Evolutionary conservation across 345 rosid species (phyloP).

Genomic region (Triadica sebifera): DNA sequence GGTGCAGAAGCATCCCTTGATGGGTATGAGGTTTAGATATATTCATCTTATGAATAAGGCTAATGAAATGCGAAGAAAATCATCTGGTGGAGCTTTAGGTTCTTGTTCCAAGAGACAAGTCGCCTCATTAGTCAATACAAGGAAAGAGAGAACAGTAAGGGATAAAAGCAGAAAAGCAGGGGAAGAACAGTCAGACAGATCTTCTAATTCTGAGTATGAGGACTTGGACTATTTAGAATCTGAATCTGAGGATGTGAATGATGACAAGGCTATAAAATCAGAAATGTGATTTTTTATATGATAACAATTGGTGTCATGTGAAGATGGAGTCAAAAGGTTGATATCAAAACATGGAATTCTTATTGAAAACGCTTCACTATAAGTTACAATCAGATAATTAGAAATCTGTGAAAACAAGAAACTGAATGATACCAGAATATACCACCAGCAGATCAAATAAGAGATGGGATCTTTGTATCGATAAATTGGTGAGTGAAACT

Average conservation of each 20-base stretch:
- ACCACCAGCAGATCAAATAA: too few species aligned
- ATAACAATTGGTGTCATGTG: not conserved
- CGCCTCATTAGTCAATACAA: not conserved
- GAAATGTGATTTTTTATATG: not conserved
- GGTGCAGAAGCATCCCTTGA: slow-evolving; percentile 62
- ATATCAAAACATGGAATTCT: not conserved
- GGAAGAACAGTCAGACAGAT: slow-evolving; percentile 1
- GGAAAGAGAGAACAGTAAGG: not conserved
- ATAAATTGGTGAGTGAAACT: too few species aligned
- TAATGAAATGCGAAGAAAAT: slow-evolving; percentile 6
- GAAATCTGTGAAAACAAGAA: not conserved
- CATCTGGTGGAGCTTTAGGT: slow-evolving; percentile 1
- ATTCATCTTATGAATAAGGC: slow-evolving; percentile 60
- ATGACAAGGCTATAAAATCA: not conserved
- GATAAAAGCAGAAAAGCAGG: slow-evolving; percentile 1
- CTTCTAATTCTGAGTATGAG: slow-evolving; percentile 14
- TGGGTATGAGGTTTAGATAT: slow-evolving; percentile 81
- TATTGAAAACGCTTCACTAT: not conserved
- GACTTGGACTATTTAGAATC: not conserved
- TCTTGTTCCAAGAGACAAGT: not conserved
- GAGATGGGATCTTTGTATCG: too few species aligned
- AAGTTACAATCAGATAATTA: not conserved
- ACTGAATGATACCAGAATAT: not conserved
- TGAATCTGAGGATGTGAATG: slow-evolving; percentile 5
- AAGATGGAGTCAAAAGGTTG: not conserved